phyloP scores from a whole-genome alignment of 2,329 filamentous ascomycete genomes.

The Hymenoscyphus fructigenus region DNA sequence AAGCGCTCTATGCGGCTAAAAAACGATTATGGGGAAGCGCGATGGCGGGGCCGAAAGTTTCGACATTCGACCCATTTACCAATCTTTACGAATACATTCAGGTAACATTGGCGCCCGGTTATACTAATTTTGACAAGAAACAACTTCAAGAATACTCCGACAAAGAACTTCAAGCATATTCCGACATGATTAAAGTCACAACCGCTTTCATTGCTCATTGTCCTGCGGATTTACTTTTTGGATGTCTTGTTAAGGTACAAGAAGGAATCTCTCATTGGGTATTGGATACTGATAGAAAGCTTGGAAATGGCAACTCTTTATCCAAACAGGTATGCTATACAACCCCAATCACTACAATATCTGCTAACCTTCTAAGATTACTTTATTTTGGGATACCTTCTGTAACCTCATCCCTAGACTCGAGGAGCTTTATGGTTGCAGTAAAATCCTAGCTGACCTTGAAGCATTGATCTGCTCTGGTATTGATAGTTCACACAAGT shows the following conservation, averaged over 20 bases:
- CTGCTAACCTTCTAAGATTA: constrained; percentile 43
- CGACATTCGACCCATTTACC: constrained; percentile 61
- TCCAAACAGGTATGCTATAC: constrained; percentile 46
- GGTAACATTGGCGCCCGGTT: constrained; percentile 53
- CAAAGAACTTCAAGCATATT: constrained; percentile 44
- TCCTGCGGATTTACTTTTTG: constrained; percentile 48
- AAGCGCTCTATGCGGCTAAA: constrained; percentile 63
- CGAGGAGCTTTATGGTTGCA: constrained; percentile 35
- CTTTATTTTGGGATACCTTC: constrained; percentile 51
- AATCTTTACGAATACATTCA: constrained; percentile 62
- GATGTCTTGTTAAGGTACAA: constrained; percentile 61
- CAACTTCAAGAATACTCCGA: constrained; percentile 45
- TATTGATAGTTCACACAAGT: constrained; percentile 56
- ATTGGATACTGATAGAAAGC: constrained; percentile 50
- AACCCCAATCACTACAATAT: constrained; percentile 11
- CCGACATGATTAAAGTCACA: constrained; percentile 48
- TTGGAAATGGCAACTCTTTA: constrained; percentile 43
- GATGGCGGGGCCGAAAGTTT: constrained; percentile 41
- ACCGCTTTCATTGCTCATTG: constrained; percentile 40
- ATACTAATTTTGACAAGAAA: constrained; percentile 40
- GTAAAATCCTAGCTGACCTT: constrained; percentile 51
- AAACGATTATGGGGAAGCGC: constrained; percentile 65
- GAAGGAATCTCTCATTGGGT: constrained; percentile 63
- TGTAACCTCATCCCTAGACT: constrained; percentile 40
- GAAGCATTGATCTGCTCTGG: constrained; percentile 55